Conservation (phyloP, 2,329 filamentous ascomycete genomes). For the Fusarium incarnatum region DNA sequence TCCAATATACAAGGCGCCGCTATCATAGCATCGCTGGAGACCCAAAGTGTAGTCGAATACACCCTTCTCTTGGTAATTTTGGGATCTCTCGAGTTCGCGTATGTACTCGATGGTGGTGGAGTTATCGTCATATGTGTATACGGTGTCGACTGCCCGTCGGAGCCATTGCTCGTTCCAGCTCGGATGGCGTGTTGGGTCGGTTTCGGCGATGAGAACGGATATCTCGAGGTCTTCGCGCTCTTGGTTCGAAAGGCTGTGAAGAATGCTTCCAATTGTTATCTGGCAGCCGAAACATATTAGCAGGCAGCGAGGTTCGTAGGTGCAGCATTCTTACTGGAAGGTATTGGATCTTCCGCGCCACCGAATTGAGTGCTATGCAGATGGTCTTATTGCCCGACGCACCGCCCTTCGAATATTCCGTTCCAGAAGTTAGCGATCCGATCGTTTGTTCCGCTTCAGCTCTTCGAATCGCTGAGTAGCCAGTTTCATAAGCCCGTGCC, state of each 20-base stretch:
- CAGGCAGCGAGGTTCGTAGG: rapidly evolving
- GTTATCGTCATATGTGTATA: conserved; percentile 10
- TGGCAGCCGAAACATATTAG: neutral
- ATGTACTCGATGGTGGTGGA: neutral
- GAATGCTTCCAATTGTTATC: conserved; percentile 22
- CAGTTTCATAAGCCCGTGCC: conserved; percentile 14
- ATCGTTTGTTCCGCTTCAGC: conserved; percentile 3
- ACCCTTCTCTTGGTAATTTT: conserved; percentile 18
- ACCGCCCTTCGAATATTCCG: neutral
- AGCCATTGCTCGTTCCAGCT: conserved; percentile 23
- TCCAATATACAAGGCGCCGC: conserved; percentile 11
- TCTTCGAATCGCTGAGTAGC: conserved; percentile 1
- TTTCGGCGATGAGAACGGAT: conserved; percentile 21
- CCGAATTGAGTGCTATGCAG: conserved; percentile 16
- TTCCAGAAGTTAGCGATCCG: neutral
- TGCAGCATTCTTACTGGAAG: neutral
- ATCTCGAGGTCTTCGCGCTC: conserved; percentile 20
- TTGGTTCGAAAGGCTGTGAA: conserved; percentile 8
- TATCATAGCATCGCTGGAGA: conserved; percentile 14
- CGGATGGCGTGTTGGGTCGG: conserved; percentile 12
- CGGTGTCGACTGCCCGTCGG: conserved; percentile 6
- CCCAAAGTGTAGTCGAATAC: conserved; percentile 13
- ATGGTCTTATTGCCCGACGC: neutral
- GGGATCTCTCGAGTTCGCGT: neutral
- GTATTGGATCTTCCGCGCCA: conserved; percentile 23